Percentiles rank a stretch among this genome's conserved stretches.
These are phyloP conservation scores for Pyricularia sp. DNA, from an alignment of 2,329 filamentous ascomycete species.

Conservation along the genomic window DNA sequence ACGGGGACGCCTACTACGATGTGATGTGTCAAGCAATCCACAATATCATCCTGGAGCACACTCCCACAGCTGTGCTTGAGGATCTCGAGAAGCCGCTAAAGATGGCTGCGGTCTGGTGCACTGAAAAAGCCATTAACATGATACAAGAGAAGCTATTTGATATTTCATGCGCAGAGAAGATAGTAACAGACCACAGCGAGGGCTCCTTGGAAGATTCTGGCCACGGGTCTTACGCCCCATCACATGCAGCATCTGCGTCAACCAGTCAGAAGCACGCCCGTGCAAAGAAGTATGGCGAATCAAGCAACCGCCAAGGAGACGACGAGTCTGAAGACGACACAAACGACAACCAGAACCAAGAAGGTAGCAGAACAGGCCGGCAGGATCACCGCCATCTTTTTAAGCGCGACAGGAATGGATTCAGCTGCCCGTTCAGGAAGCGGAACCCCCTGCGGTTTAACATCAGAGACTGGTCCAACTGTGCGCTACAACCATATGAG, in stretches of 20 bases:
- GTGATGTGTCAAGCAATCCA: neutral
- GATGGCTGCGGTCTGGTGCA: neutral
- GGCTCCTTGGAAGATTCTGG: neutral
- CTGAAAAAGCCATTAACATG: neutral
- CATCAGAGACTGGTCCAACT: neutral
- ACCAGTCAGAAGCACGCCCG: neutral
- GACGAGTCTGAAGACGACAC: neutral
- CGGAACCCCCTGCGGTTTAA: conserved; percentile 4
- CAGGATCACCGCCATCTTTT: neutral
- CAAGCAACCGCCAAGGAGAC: neutral
- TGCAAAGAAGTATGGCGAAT: neutral
- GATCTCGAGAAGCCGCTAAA: neutral
- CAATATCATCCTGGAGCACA: neutral
- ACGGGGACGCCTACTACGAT: neutral
- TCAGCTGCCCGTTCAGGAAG: conserved; percentile 4
- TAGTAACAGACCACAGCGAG: neutral
- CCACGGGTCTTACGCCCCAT: neutral
- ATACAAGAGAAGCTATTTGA: neutral
- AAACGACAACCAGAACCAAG: neutral
- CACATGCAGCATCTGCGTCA: neutral
- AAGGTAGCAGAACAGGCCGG: neutral
- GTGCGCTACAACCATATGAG: neutral
- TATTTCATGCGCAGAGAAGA: neutral
- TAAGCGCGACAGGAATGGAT: neutral
- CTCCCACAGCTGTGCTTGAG: neutral